These are phyloP conservation scores for Tetrapisispora fleetii DNA, from an alignment of 805 yeast genomes.

Conservation along the genomic window DNA sequence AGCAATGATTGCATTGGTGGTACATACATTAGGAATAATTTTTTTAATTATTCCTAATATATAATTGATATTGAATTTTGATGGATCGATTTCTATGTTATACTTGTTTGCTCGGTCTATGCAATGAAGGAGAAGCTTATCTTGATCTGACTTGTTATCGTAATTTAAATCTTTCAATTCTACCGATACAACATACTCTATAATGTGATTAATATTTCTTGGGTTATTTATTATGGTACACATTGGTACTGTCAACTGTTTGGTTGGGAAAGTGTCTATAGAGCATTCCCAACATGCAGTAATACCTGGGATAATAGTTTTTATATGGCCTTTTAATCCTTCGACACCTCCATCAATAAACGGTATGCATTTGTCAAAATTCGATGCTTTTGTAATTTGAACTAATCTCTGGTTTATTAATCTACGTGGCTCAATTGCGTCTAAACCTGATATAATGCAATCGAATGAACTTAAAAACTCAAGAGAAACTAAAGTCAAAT, in stretches of 20 bases:
- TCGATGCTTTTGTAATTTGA: conserved; percentile 46
- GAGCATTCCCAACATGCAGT: conserved; percentile 93
- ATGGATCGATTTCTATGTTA: conserved; percentile 37
- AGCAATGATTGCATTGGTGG: conserved; percentile 87
- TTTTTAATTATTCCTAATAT: conserved; percentile 84
- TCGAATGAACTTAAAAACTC: conserved; percentile 60
- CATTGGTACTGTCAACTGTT: conserved; percentile 60
- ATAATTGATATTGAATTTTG: conserved; percentile 58
- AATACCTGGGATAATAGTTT: conserved; percentile 75
- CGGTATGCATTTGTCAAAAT: conserved; percentile 44
- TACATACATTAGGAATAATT: conserved; percentile 89
- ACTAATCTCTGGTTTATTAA: conserved; percentile 74
- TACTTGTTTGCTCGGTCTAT: conserved; percentile 49
- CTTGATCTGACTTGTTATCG: conserved; percentile 57
- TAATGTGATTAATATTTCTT: conserved; percentile 87
- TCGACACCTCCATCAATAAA: conserved; percentile 94
- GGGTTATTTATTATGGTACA: conserved; percentile 95
- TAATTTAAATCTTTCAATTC: conserved; percentile 63
- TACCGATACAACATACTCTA: conserved; percentile 76
- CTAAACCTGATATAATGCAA: conserved; percentile 78
- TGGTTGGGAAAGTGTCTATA: conserved; percentile 53
- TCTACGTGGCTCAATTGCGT: conserved; percentile 79
- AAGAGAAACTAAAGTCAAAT: conserved; percentile 52
- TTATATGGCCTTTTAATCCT: conserved; percentile 84
- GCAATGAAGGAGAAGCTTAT: conserved; percentile 51